Base-by-base conservation (phyloP, 148 eudicot species). In the Drosera capensis region DNA sequence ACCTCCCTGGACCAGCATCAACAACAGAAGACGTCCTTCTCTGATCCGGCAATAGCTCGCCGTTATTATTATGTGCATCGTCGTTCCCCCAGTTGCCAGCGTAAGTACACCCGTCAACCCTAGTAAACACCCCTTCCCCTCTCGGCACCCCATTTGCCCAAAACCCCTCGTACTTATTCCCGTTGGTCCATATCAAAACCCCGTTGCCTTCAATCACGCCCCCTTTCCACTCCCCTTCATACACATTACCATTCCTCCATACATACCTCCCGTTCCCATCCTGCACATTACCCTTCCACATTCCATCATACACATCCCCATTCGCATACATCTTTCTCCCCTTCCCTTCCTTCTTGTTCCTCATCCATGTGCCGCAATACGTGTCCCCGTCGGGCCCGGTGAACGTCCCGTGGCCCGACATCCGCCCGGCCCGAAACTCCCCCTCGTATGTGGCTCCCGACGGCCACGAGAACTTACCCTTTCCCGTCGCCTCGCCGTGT, bases 371-470 rank as follows among this genome's bases (percentile, higher is more conserved):
- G 0, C 73, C 73, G 5, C 68, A 37, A 13, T 68, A 68, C 13
- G 73, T 68, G 15, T 68, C 73, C 7, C 73, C 68, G 14, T 68
- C 68, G 0, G 57, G 58, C 11, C 74, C 74, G 3, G 53, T 69
- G n/a, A 64, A 64, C 0, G 69, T 69, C n/a, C 74, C 74, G 1
- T 0, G 14, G 11, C 74, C 74, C 5, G 59, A 49, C 69, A 69
- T 64, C 26, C 69, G 26, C 1, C 69, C 74, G 0, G 47, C 49
- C 26, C 37, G 46, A 7, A 69, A 69, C 30, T 64, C 62, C 7
- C 74, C 74, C 45, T 69, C 74, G 37, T 64, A 69, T 3, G 66
- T 64, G n/a, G 70, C 74, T 5, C 74, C 74, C 0, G 73, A 58
- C 16, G 73, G 74, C 73, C 73, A 68, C 2, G 68, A 68, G 21